phyloP scores from a whole-genome alignment of 495 filamentous ascomycete species.

The Aspergillus nidulans region DNA sequence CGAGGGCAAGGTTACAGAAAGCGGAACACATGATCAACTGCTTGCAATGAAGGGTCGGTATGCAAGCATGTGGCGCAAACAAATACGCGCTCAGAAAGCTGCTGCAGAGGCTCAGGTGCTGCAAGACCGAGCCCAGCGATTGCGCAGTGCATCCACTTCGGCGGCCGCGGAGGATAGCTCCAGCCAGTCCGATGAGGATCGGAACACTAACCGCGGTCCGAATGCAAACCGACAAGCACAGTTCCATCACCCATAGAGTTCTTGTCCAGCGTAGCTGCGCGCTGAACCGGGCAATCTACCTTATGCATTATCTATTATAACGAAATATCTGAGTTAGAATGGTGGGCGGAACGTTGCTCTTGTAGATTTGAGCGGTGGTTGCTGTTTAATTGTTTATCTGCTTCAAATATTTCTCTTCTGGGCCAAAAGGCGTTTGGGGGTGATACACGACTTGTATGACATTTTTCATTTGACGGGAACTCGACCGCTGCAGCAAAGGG shows the following conservation, averaged over 20 bases:
- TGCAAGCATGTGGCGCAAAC: constrained; percentile 92
- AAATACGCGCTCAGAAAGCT: constrained; percentile 82
- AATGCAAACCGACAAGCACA: constrained; percentile 21
- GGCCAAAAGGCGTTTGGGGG: constrained; percentile 22
- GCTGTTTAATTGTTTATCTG: constrained; percentile 6
- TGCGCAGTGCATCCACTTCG: constrained; percentile 39
- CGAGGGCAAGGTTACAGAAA: constrained; percentile 76
- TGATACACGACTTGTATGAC: constrained; percentile 24
- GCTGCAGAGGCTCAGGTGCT: constrained; percentile 66
- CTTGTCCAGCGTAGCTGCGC: not conserved
- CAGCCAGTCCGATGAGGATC: constrained; percentile 50
- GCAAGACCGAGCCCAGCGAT: constrained; percentile 41
- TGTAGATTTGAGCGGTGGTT: constrained; percentile 9
- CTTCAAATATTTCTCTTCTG: constrained; percentile 14
- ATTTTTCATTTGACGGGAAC: constrained; percentile 14
- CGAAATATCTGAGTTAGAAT: constrained; percentile 3
- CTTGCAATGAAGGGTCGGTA: constrained; percentile 75
- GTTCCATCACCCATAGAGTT: constrained; percentile 4
- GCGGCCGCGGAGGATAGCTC: constrained; percentile 45
- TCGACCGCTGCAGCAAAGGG: not conserved
- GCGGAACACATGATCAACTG: constrained; percentile 81
- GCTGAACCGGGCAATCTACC: constrained; percentile 1
- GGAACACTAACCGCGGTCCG: constrained; percentile 25
- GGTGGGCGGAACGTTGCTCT: constrained; percentile 5
- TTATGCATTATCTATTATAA: constrained; percentile 3